These are phyloP conservation scores for Zygosaccharomyces siamensis DNA, from an alignment of 805 yeast genomes.

Conservation along the genomic window DNA sequence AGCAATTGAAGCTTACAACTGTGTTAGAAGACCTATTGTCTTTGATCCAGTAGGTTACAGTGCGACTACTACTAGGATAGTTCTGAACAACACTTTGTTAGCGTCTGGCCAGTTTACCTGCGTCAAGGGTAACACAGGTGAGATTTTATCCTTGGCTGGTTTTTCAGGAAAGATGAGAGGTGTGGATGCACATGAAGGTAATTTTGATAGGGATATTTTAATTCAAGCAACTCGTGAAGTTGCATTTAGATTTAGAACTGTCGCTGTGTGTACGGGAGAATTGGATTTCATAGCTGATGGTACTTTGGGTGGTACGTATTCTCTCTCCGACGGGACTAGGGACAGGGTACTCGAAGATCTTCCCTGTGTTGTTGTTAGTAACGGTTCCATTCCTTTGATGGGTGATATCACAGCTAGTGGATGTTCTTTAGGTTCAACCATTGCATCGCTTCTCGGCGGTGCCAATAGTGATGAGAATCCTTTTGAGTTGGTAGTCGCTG, in stretches of 20 bases:
- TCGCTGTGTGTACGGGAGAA: slow-evolving; percentile 70
- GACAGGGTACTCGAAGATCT: slow-evolving; percentile 17
- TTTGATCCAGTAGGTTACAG: slow-evolving; percentile 95
- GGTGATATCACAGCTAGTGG: slow-evolving; percentile 76
- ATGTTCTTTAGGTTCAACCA: slow-evolving; percentile 71
- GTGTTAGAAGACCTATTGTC: slow-evolving; percentile 53
- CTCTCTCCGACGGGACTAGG: slow-evolving; percentile 16
- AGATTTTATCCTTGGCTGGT: slow-evolving; percentile 59
- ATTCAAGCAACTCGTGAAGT: slow-evolving; percentile 44
- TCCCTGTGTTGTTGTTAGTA: slow-evolving; percentile 35
- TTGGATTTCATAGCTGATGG: slow-evolving; percentile 51
- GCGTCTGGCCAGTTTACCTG: slow-evolving; percentile 56
- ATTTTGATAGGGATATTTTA: slow-evolving; percentile 27
- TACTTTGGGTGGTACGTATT: slow-evolving; percentile 23
- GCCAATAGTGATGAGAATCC: slow-evolving; percentile 32
- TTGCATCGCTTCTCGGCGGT: slow-evolving; percentile 55
- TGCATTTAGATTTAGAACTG: slow-evolving; percentile 47
- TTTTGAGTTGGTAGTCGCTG: slow-evolving; percentile 48
- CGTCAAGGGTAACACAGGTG: slow-evolving; percentile 85
- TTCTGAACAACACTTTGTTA: slow-evolving; percentile 46
- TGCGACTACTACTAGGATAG: slow-evolving; percentile 58
- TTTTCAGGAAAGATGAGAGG: slow-evolving; percentile 55
- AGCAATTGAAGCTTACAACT: slow-evolving; percentile 59
- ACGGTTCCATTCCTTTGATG: slow-evolving; percentile 62
- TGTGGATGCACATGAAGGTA: slow-evolving; percentile 48